Evolutionary conservation across 495 filamentous ascomycete species (phyloP), one percentile per base, ranked within the genome.

Genomic region (Podospora fimiseda): DNA sequence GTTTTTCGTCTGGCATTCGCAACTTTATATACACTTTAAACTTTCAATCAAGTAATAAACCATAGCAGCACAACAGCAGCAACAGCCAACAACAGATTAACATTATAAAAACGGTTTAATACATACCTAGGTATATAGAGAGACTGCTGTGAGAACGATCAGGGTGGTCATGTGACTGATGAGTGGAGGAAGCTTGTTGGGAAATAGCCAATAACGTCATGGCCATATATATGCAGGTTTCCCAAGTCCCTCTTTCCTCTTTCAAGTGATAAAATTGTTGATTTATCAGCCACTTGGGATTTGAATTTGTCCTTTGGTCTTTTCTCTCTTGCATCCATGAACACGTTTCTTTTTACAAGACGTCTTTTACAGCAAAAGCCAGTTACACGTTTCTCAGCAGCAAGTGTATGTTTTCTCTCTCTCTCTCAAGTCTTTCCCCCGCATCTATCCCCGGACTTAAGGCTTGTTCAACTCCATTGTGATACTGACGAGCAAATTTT

Each of bases 281-380:
- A 33, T 33, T 30, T 36, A 11, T 16, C 22, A 24, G 45, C 22
- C 22, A 24, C n/a, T n/a, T n/a, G n/a, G n/a, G n/a, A n/a, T n/a
- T n/a, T n/a, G n/a, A n/a, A n/a, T n/a, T n/a, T n/a, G n/a, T n/a
- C n/a, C n/a, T 20, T 3, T 46, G n/a, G 3, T 47, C 33, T 33
- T 2, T 22, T 53, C 43, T 27, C 39, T 39, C 39, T 58, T 48
- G 39, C 2, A 19, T 37, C 38, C 19, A 74, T 74, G 70, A 65
- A 55, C 56, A 45, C 58, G 48, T 58, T 64, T 52, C 57, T 37
- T 51, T 43, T 60, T 46, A 55, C 52, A 46, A 64, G 64, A 42
- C 53, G 58, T 24, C 43, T 64, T 33, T 47, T 50, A 9, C 51
- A 43, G 21, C 39, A 41, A n/a, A 18, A 41, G 4, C 39, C 16